phyloP scores from a whole-genome alignment of 2,329 filamentous ascomycete genomes.

The Aschersonia sp. region DNA sequence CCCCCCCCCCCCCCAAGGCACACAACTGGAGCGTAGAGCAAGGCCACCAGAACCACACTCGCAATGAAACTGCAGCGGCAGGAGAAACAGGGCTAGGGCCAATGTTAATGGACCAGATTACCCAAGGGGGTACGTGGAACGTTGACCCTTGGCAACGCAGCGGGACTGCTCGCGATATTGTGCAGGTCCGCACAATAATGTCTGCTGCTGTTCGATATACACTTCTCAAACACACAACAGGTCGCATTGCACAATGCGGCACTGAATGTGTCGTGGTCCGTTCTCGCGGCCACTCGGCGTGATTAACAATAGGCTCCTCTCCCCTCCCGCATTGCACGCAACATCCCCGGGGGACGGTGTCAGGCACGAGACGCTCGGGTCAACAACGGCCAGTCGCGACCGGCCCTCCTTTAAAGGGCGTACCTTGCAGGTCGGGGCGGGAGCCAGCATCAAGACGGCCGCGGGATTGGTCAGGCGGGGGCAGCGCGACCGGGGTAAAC shows the following conservation, averaged over 20 bases:
- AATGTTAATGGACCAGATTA: neutral
- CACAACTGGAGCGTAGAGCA: too few relatives aligned
- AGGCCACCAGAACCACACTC: neutral
- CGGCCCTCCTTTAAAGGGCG: neutral
- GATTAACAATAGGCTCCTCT: too few relatives aligned
- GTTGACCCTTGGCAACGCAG: neutral
- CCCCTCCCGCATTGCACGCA: too few relatives aligned
- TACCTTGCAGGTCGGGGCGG: constrained; percentile 3
- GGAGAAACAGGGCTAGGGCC: neutral
- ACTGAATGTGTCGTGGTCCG: too few relatives aligned
- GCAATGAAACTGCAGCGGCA: neutral
- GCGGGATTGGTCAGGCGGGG: constrained; percentile 2
- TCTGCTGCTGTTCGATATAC: too few relatives aligned
- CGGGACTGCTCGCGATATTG: neutral
- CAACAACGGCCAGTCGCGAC: neutral
- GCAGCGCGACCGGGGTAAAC: neutral
- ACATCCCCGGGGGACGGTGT: too few relatives aligned
- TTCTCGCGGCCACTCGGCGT: too few relatives aligned
- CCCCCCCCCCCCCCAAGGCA: too few relatives aligned
- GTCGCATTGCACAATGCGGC: too few relatives aligned
- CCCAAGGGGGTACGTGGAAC: constrained; percentile 1
- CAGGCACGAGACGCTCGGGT: too few relatives aligned
- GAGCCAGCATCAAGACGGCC: constrained; percentile 6
- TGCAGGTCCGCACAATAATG: too few relatives aligned
- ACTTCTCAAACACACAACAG: too few relatives aligned